Base-by-base conservation (phyloP, 2,329 filamentous ascomycete genomes). In the Sporothrix globosa region DNA sequence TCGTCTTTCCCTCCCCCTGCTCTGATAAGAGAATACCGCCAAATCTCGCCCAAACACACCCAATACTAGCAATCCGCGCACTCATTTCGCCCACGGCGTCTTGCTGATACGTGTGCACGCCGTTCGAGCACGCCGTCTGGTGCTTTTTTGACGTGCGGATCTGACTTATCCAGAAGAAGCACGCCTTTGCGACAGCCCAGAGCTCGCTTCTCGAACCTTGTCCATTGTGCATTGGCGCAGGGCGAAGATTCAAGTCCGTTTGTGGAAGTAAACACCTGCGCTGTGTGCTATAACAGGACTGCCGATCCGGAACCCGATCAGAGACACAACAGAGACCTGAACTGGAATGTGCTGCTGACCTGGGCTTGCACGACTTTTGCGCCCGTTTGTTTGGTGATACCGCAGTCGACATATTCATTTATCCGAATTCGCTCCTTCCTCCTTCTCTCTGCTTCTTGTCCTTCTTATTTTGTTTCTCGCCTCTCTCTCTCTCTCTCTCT, bases 81-180 rank as follows among this genome's bases (percentile, higher is more conserved):
- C 46, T 19, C 30, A 17, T 24, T 10, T 34, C 41, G n/a, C 24
- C 46, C 46, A 69, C 68, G 68, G 48, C 58, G 68, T 70, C 68
- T 69, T 27, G 48, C 58, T 53, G 56, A 53, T 69, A 65, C 11
- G 48, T 11, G 39, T 19, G 24, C 48, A 70, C 68, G 68, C 68
- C 60, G 68, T 70, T 24, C 14, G 48, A 65, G 58, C 39, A 69
- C 68, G 68, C 68, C 68, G 68, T 69, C 50, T 69, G 21, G 13
- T 46, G 30, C 34, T 19, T 11, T 56, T 21, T 21, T 58, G 52
- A 44, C 3, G 27, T 34, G 24, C 39, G n/a, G 17, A 14, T 61
- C 27, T 34, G 65, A 58, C 39, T 58, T 68, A 58, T 30, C 48
- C 52, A 21, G 30, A 21, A 44, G 61, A 53, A 39, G 14, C 46